Base-by-base conservation (phyloP, 2,329 filamentous ascomycete genomes). In the Fusarium sororula region DNA sequence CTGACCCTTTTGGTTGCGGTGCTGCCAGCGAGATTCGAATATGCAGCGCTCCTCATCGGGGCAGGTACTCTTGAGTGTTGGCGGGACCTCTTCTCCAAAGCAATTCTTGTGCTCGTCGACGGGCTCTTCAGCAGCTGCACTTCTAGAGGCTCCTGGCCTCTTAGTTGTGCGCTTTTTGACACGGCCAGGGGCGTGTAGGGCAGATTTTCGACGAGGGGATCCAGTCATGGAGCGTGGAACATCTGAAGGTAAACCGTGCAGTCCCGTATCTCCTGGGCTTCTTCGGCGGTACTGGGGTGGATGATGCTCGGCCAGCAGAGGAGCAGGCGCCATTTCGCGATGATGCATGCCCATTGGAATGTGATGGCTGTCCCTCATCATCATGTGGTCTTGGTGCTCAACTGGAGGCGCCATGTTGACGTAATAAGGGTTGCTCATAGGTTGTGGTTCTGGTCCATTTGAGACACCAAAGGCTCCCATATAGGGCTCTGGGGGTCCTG, bases 11-110 rank as follows among this genome's bases (percentile, higher is more conserved):
- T 84, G 82, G 26, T 84, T 75, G 22, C 84, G 80, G 72, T 85
- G 83, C 30, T 84, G 77, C 77, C 84, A 85, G 18, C 87, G 83
- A n/a, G 87, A 83, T 32, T 86, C 81, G 55, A 89, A 86, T 38
- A 90, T 83, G 58, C 81, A 87, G 28, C 82, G 82, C 67, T 88
- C 85, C 39, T 88, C 84, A 5, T 85, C 82, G 3, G 86, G 85
- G 32, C 86, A 86, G 24, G 82, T 82, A 28, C 81, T 79, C 62
- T 85, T 85, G 48, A 89, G 81, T 5, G 75, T 80, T 28, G 84
- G 82, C 3, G 82, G 77, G 54, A 81, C 72, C 71, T 82, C 77
- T 56, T 82, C 58, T 12, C 80, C 77, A 42, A 78, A 72, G 68
- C 80, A 83, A 70, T 84, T 84, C 58, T 78, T 79, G 71, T 81